Conservation (phyloP, 345 rosid genomes). For the Dipteronia dyeriana region DNA sequence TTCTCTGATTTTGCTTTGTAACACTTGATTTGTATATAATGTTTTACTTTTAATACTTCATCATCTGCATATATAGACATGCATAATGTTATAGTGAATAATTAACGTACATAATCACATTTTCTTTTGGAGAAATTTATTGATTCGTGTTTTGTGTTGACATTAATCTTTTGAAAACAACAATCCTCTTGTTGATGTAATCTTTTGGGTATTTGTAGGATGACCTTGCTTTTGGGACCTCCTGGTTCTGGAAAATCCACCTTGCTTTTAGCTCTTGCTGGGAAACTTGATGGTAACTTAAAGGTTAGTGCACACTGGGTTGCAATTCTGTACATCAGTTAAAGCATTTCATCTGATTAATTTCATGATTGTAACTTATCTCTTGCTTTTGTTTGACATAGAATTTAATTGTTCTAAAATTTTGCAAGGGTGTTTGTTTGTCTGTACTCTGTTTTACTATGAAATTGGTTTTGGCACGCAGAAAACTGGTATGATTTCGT, state of each 20-base stretch:
- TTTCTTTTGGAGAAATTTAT: not conserved
- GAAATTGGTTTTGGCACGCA: constrained; percentile 22
- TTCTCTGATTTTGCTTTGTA: no score
- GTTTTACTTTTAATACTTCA: no score
- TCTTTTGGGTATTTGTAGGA: constrained; percentile 40
- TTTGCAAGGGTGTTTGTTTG: not conserved
- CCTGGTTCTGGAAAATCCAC: constrained; percentile 91
- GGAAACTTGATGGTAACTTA: constrained; percentile 60
- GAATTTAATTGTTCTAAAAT: not conserved
- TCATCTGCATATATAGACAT: no score
- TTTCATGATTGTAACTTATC: not conserved
- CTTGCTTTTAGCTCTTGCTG: constrained; percentile 72
- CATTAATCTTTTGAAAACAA: not conserved
- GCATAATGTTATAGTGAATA: no score
- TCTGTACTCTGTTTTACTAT: not conserved
- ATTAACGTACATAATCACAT: not conserved
- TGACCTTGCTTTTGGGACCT: constrained; percentile 92
- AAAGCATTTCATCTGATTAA: constrained; percentile 23
- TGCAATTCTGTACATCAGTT: no score
- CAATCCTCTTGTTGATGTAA: not conserved
- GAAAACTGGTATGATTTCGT: constrained; percentile 67
- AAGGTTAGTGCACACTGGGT: constrained; percentile 63
- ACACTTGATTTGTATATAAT: no score
- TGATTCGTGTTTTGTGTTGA: not conserved
- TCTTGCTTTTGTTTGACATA: not conserved